Evolutionary conservation across 2,329 filamentous ascomycete species (phyloP).

Genomic region (Arachnopeziza araneosa): DNA sequence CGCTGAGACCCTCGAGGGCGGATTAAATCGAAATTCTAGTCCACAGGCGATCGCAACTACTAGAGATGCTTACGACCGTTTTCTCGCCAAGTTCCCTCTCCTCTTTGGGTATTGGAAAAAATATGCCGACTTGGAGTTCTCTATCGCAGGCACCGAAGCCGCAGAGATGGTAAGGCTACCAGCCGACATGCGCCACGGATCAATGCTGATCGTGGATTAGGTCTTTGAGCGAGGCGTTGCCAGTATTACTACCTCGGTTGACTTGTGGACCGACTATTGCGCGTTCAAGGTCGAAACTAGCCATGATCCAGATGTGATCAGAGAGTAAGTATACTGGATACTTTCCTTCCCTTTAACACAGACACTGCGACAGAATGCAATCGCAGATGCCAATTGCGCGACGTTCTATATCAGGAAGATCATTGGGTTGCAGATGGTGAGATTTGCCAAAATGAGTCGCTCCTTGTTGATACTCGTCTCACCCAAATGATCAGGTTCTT

Average conservation of each 20-base stretch:
- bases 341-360: constrained; percentile 62
- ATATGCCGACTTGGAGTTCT: constrained; percentile 96
- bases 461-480: constrained; percentile 55
- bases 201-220: constrained; percentile 41
- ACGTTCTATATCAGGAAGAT: background rate
- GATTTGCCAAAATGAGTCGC: constrained; percentile 59
- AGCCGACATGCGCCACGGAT: constrained; percentile 1
- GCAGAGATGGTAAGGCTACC: constrained; percentile 75
- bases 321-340: constrained; percentile 91
- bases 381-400: constrained; percentile 12
- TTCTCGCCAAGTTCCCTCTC: constrained; percentile 89
- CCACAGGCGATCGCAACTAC: constrained; percentile 85
- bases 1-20: constrained; percentile 81
- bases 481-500: constrained; percentile 60
- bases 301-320: constrained; percentile 88
- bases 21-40: constrained; percentile 93
- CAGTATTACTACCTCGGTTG: constrained; percentile 87
- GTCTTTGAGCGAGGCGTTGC: constrained; percentile 94
- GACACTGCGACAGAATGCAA: constrained; percentile 34
- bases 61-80: constrained; percentile 83
- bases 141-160: constrained; percentile 91
- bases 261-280: constrained; percentile 97
- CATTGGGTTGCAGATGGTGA: constrained; percentile 56
- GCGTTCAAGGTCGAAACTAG: constrained; percentile 96
- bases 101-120: constrained; percentile 99